Conservation (phyloP, 1,284 basidiomycete genomes). For the Puccinia coronata region DNA sequence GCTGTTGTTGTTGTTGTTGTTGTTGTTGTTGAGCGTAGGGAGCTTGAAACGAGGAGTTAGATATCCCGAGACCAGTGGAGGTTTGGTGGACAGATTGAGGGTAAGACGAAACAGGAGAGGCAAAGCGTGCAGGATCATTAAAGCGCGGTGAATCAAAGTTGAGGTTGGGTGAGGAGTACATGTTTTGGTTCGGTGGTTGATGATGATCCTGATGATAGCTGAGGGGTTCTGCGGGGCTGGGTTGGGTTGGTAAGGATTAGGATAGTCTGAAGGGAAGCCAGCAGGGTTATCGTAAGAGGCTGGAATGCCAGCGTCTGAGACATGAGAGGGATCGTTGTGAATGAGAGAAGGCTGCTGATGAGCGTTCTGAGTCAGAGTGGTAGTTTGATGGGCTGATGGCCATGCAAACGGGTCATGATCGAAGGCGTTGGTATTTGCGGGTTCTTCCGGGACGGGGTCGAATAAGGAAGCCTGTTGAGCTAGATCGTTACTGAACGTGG, state of each 20-base stretch:
- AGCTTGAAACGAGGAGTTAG: conserved; percentile 21
- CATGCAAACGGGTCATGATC: conserved; percentile 22
- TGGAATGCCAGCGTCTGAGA: conserved; percentile 1
- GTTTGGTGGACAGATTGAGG: conserved; percentile 26
- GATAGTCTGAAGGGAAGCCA: not conserved
- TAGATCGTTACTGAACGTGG: conserved; percentile 19
- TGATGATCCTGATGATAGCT: conserved; percentile 26
- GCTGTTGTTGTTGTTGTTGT: conserved; percentile 26
- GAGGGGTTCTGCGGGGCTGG: not conserved
- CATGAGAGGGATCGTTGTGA: not conserved
- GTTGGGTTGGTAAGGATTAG: conserved; percentile 8
- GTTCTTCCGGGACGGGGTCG: conserved; percentile 27
- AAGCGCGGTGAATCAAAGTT: not conserved
- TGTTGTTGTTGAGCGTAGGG: conserved; percentile 15
- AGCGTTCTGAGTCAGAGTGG: not conserved
- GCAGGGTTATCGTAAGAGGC: conserved; percentile 10
- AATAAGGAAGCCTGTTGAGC: conserved; percentile 25
- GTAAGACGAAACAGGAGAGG: conserved; percentile 15
- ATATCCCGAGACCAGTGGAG: conserved; percentile 35
- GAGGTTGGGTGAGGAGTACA: conserved; percentile 18
- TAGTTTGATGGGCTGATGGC: conserved; percentile 7
- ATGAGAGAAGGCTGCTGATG: conserved; percentile 5
- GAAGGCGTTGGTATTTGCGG: conserved; percentile 12
- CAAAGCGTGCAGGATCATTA: conserved; percentile 3
- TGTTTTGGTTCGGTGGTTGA: not conserved